Percentiles rank a stretch among this genome's conserved stretches.
phyloP scores from a whole-genome alignment of 768 basidiomycete genomes.

The Kwoniella pini region DNA sequence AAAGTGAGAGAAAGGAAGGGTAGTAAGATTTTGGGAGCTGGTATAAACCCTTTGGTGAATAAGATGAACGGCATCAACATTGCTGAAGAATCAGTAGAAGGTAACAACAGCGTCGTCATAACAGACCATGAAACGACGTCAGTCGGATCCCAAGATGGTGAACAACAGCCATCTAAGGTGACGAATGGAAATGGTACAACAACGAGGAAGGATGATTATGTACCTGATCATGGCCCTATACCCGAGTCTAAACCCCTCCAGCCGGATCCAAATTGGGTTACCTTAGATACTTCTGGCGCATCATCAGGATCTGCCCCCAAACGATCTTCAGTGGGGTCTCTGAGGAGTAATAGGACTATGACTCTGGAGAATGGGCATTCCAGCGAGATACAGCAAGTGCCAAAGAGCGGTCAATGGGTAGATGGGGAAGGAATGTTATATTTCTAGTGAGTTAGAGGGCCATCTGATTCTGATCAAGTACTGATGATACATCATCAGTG shows the following conservation, averaged over 20 bases:
- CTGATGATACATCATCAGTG: conserved; percentile 12
- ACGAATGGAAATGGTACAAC: not conserved
- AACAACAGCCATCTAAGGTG: no score
- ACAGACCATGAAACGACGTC: no score
- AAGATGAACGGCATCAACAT: conserved; percentile 21
- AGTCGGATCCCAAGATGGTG: no score
- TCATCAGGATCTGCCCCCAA: conserved; percentile 15
- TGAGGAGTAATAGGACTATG: not conserved
- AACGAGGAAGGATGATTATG: not conserved
- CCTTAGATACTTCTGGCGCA: conserved; percentile 30
- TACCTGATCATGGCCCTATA: conserved; percentile 18
- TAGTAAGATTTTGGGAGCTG: conserved; percentile 11
- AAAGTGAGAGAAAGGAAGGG: conserved; percentile 7
- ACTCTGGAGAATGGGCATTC: not conserved
- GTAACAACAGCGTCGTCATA: no score
- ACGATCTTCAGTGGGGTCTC: not conserved
- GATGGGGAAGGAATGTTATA: conserved; percentile 51
- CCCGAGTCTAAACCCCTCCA: conserved; percentile 28
- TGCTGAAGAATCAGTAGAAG: no score
- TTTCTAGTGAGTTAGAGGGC: conserved; percentile 45
- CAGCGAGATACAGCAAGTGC: not conserved
- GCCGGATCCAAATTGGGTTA: conserved; percentile 48
- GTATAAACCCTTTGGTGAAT: conserved; percentile 13
- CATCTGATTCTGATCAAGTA: no score
- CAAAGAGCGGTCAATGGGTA: conserved; percentile 31